Conservation (phyloP, 306 rosid genomes). For the Trifolium pratense region DNA sequence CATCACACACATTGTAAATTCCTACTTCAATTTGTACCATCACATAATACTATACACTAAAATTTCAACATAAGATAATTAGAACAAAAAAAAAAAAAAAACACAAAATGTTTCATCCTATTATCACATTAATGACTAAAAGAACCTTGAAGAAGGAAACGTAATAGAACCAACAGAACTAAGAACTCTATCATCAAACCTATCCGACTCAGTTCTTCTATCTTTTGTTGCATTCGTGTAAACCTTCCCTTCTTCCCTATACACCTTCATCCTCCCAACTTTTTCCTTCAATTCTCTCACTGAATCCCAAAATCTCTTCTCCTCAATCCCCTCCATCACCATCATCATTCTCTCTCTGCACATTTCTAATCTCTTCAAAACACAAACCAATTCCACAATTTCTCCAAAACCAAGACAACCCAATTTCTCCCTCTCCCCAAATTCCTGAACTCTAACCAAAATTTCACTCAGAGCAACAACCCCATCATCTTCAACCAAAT, state of each 20-base stretch:
- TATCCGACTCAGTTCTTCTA: constrained; percentile 50
- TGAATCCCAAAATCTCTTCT: constrained; percentile 45
- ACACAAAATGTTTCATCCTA: neutral
- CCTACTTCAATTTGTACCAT: neutral
- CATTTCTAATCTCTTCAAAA: constrained; percentile 58
- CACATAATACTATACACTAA: neutral
- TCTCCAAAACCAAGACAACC: constrained; percentile 57
- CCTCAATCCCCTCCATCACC: neutral
- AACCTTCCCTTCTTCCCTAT: constrained; percentile 33
- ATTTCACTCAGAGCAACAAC: constrained; percentile 42
- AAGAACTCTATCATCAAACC: constrained; percentile 38
- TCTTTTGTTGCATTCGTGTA: constrained; percentile 4
- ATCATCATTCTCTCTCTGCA: constrained; percentile 44
- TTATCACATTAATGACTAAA: neutral
- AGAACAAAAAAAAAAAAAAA: neutral
- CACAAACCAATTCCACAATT: constrained; percentile 62
- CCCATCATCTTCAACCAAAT: constrained; percentile 58
- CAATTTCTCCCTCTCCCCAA: constrained; percentile 51
- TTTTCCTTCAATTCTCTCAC: constrained; percentile 50
- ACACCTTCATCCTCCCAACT: constrained; percentile 30
- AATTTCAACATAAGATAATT: neutral
- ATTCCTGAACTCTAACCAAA: constrained; percentile 51
- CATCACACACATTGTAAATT: neutral
- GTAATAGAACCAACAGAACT: constrained; percentile 36
- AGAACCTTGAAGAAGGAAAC: constrained; percentile 55